Conservation (phyloP, 1,284 basidiomycete species). For the Leucoagaricus sp. region DNA sequence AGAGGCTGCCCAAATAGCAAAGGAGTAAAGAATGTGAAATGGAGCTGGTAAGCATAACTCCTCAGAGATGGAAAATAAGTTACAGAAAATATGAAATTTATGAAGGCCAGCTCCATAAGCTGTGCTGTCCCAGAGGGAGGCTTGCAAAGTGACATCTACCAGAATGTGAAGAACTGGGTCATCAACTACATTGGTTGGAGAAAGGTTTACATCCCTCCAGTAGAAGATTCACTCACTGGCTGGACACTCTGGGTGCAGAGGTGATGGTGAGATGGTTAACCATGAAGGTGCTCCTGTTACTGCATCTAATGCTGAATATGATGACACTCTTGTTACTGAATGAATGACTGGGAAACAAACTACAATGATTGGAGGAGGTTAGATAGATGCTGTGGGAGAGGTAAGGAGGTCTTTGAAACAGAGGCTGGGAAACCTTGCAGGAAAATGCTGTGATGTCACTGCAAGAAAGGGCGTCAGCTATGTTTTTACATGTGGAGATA, state of each 20-base stretch:
- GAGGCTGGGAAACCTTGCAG: background rate
- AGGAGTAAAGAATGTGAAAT: conserved; percentile 30
- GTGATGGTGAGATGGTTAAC: conserved; percentile 17
- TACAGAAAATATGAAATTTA: conserved; percentile 41
- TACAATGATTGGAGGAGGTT: background rate
- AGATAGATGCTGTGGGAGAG: background rate
- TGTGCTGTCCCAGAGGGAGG: conserved; percentile 26
- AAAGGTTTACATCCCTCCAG: conserved; percentile 34
- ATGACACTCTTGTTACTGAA: background rate
- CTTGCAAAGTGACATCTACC: conserved; percentile 22
- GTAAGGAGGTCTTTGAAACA: background rate
- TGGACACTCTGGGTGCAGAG: conserved; percentile 26
- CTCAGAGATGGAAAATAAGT: conserved; percentile 23
- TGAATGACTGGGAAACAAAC: background rate
- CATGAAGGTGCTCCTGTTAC: background rate
- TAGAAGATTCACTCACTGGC: conserved; percentile 28
- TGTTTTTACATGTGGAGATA: background rate
- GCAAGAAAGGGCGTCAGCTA: background rate
- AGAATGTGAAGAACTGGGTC: conserved; percentile 26
- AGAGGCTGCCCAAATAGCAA: conserved; percentile 30
- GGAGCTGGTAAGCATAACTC: background rate
- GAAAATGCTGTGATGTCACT: background rate
- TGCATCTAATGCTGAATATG: background rate
- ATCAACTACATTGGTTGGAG: conserved; percentile 23
- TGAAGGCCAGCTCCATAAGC: conserved; percentile 34